phyloP scores from a whole-genome alignment of 169 alveolate species.

The Amoebophrya sp. region DNA sequence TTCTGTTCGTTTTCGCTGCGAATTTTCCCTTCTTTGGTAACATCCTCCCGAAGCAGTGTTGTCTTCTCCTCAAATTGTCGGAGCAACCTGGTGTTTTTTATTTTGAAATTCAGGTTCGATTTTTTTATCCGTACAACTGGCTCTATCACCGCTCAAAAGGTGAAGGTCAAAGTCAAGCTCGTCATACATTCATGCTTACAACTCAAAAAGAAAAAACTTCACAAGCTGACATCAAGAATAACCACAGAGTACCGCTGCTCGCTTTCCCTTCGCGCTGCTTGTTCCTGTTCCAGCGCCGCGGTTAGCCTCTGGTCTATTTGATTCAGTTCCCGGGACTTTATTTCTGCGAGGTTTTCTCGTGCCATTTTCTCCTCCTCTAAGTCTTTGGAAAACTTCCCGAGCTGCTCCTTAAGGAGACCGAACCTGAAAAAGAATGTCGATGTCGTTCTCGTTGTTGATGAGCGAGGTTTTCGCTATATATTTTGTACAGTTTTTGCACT shows the following conservation, averaged over 20 bases:
- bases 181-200: no score
- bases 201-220: no score
- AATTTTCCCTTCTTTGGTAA: not conserved
- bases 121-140: no score
- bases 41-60: not conserved
- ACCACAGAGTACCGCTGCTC: not conserved
- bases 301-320: not conserved
- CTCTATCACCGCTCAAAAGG: no score
- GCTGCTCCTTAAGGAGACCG: not conserved
- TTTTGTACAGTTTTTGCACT: no score
- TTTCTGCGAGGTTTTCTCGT: not conserved
- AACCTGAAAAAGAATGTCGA: not conserved
- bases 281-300: not conserved
- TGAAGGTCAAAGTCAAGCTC: no score
- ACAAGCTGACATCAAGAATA: no score
- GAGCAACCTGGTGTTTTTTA: not conserved
- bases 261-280: not conserved
- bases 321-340: not conserved
- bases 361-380: not conserved
- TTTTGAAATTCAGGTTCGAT: no score
- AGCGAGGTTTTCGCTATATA: no score
- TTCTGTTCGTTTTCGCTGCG: not conserved
- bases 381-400: not conserved
- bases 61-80: not conserved
- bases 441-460: no score